Base-by-base conservation (phyloP, 352 stramenopile genomes). In the Globisporangium polare region DNA sequence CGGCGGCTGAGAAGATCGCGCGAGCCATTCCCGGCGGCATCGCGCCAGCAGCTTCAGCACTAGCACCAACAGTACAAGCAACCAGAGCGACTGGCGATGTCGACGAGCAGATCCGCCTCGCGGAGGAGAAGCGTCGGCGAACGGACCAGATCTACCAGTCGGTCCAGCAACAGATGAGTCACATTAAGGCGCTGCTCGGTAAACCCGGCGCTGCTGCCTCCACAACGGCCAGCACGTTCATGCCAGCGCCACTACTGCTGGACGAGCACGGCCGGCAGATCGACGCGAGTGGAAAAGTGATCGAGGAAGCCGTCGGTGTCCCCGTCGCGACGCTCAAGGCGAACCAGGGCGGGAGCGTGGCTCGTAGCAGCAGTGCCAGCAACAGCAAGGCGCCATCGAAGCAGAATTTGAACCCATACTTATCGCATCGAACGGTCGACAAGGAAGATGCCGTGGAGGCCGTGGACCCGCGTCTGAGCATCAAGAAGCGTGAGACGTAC, bases 81-180 rank as follows among this genome's bases (percentile, higher is more conserved):
- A 60, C 42, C 4, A 10, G 12, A 24, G 39, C 60, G 9, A 55
- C 24, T 52, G n/a, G 61, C n/a, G 74, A 82, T 27, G 26, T 65
- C 10, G 66, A 74, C 4, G 75, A 88, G 51, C 66, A 77, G 29
- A 59, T 58, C 17, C 69, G 72, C 4, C 53, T 83, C 10, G 71
- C 80, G 10, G 60, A 85, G 41, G 83, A 91, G 68, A 88, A 89
- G 61, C 65, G 68, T 6, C 66, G 67, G 15, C 73, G 83, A n/a
- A 88, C 78, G 22, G 79, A 93, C 18, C 80, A 90, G 61, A 89
- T 95, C 63, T 78, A 78, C 60, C 87, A 90, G 78, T 93, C 83
- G n/a, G 85, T 91, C 37, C 83, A 92, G 68, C 77, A 85, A 58
- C 83, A 95, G 53, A 92, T 95, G 77, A 83, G 72, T 47, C 77